A percentile compares a stretch with the other conserved stretches of the same genome.
Evolutionary conservation across 441 rosid genomes (phyloP).

Genomic region (Jatropha podagrica): DNA sequence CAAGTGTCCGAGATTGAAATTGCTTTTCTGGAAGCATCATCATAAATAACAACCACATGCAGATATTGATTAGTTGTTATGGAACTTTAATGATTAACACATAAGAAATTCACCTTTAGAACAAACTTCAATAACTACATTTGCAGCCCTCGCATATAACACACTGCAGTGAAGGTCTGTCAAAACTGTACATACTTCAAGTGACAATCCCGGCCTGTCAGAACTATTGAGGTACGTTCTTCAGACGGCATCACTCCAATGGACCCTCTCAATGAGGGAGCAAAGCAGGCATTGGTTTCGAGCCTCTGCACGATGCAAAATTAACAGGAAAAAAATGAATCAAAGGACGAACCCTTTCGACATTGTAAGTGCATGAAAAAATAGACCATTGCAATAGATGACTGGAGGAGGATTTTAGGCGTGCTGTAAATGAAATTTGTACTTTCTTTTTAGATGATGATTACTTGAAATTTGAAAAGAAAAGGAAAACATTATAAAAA

Average conservation of each 20-base stretch:
- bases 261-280: slow-evolving; percentile 57
- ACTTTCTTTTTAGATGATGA: not conserved
- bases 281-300: slow-evolving; percentile 63
- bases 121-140: slow-evolving; percentile 39
- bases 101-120: too few relatives aligned
- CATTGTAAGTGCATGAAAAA: not conserved
- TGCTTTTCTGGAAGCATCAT: too few relatives aligned
- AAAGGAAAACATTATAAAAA: too few relatives aligned
- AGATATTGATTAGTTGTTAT: too few relatives aligned
- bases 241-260: slow-evolving; percentile 87
- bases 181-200: slow-evolving; percentile 89
- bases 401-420: not conserved
- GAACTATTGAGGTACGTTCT: slow-evolving; percentile 78
- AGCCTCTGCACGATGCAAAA: slow-evolving; percentile 60
- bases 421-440: not conserved
- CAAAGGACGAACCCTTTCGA: not conserved
- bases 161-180: slow-evolving; percentile 79
- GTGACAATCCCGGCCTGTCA: slow-evolving; percentile 89
- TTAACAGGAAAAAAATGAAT: slow-evolving; percentile 8
- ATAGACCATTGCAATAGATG: not conserved
- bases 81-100: too few relatives aligned
- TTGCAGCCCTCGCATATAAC: slow-evolving; percentile 78
- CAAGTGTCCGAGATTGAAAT: too few relatives aligned
- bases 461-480: not conserved
- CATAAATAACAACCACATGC: too few relatives aligned